Percentiles rank a stretch among this genome's conserved stretches.
phyloP scores from a whole-genome alignment of 768 basidiomycete species.

The Kwoniella heveanensis region DNA sequence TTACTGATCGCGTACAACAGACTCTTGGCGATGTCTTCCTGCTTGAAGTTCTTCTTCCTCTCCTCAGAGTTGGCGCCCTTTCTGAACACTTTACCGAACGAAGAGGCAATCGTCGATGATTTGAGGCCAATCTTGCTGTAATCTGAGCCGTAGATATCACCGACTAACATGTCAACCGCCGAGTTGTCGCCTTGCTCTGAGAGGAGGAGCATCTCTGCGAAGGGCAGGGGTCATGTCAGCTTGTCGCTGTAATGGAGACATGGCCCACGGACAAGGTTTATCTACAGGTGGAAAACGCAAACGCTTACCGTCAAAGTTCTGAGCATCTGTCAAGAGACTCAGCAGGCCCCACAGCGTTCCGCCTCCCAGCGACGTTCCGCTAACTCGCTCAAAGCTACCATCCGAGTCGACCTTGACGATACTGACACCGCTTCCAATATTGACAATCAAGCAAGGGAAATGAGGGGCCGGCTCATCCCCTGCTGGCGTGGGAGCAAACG shows the following conservation, averaged over 20 bases:
- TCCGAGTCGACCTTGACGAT: slow-evolving; percentile 97
- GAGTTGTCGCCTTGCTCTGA: slow-evolving; percentile 94
- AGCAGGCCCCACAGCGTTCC: slow-evolving; percentile 96
- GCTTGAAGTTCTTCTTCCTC: slow-evolving; percentile 73
- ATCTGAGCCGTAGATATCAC: slow-evolving; percentile 98
- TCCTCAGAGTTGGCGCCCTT: slow-evolving; percentile 64
- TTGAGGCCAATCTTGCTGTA: slow-evolving; percentile 93
- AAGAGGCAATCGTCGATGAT: slow-evolving; percentile 95
- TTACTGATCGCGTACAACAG: slow-evolving; percentile 95
- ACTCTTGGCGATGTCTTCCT: slow-evolving; percentile 93
- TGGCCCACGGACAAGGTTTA: too few relatives aligned
- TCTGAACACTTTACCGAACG: slow-evolving; percentile 97
- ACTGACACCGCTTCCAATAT: slow-evolving; percentile 96
- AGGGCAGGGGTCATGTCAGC: background rate
- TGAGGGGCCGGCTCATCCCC: slow-evolving; percentile 63
- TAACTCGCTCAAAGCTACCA: slow-evolving; percentile 92
- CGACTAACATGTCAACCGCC: slow-evolving; percentile 95
- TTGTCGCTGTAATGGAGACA: too few relatives aligned
- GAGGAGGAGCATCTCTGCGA: slow-evolving; percentile 89
- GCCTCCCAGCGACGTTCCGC: slow-evolving; percentile 94
- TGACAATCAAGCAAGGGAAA: slow-evolving; percentile 92
- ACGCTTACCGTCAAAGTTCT: slow-evolving; percentile 86
- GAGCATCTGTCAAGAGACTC: slow-evolving; percentile 91
- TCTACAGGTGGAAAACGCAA: background rate
- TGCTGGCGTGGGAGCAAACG: slow-evolving; percentile 68